Conservation (phyloP, 2,329 filamentous ascomycete genomes). For the Orbilia quercus region DNA sequence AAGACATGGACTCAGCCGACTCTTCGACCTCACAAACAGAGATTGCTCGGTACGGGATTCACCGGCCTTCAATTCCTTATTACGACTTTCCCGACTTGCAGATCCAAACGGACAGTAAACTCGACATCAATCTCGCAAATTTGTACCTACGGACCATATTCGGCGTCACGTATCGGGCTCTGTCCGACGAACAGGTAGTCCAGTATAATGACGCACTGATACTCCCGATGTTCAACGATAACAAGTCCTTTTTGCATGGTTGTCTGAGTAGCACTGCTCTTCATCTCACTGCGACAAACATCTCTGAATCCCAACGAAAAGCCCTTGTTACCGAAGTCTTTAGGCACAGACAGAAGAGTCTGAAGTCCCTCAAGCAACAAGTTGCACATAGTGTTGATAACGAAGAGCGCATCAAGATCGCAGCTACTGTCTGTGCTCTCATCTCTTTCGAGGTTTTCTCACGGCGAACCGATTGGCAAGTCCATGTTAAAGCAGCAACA, state of each 20-base stretch:
- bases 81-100: constrained; percentile 35
- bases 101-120: constrained; percentile 44
- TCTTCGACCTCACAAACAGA: constrained; percentile 18
- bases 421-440: constrained; percentile 54
- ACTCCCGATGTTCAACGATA: constrained; percentile 53
- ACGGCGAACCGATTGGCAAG: constrained; percentile 46
- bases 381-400: constrained; percentile 26
- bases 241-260: constrained; percentile 50
- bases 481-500: constrained; percentile 54
- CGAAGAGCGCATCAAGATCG: constrained; percentile 46
- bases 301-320: constrained; percentile 44
- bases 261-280: constrained; percentile 52
- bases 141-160: constrained; percentile 50
- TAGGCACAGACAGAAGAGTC: constrained; percentile 47
- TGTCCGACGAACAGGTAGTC: constrained; percentile 50
- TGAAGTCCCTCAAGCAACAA: constrained; percentile 48
- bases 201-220: constrained; percentile 54
- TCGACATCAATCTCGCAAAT: constrained; percentile 50
- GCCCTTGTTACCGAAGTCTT: constrained; percentile 51
- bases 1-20: constrained; percentile 30
- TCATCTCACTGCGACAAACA: constrained; percentile 47
- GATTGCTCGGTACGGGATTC: constrained; percentile 25
- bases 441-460: constrained; percentile 55
- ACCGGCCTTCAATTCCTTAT: constrained; percentile 2
- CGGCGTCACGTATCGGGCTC: constrained; percentile 52